Conservation (phyloP, 305 asterid genomes). For the Solanum hybrid region DNA sequence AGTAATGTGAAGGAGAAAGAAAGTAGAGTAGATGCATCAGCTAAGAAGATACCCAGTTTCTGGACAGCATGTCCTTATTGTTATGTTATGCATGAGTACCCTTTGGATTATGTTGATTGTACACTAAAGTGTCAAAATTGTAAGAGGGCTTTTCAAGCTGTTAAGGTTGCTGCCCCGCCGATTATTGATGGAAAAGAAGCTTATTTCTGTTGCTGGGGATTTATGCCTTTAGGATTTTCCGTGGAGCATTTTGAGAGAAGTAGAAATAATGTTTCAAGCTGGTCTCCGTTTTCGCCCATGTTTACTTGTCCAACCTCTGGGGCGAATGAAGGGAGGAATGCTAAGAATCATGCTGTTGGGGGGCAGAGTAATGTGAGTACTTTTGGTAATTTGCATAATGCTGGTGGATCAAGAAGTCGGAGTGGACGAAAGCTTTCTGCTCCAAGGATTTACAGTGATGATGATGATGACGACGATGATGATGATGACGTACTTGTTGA, state of each 20-base stretch:
- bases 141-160: slow-evolving; percentile 71
- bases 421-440: slow-evolving; percentile 26
- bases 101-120: slow-evolving; percentile 53
- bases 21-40: slow-evolving; percentile 16
- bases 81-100: slow-evolving; percentile 76
- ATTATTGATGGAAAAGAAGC: slow-evolving; percentile 50
- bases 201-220: slow-evolving; percentile 74
- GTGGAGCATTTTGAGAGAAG: slow-evolving; percentile 39
- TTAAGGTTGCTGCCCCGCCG: slow-evolving; percentile 57
- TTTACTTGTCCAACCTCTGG: slow-evolving; percentile 36
- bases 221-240: slow-evolving; percentile 56
- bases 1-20: slow-evolving; percentile 23
- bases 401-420: slow-evolving; percentile 5
- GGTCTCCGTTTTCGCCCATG: slow-evolving; percentile 91
- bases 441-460: slow-evolving; percentile 63
- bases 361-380: slow-evolving; percentile 6
- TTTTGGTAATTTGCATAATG: not conserved
- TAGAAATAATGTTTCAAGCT: slow-evolving; percentile 24
- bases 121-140: slow-evolving; percentile 65
- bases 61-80: slow-evolving; percentile 98
- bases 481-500: slow-evolving; percentile 32
- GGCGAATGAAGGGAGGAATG: slow-evolving; percentile 21
- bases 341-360: not conserved
- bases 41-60: slow-evolving; percentile 25
- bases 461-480: slow-evolving; percentile 31